Conservation (phyloP, 2,329 filamentous ascomycete genomes). For the Alternaria sp. region DNA sequence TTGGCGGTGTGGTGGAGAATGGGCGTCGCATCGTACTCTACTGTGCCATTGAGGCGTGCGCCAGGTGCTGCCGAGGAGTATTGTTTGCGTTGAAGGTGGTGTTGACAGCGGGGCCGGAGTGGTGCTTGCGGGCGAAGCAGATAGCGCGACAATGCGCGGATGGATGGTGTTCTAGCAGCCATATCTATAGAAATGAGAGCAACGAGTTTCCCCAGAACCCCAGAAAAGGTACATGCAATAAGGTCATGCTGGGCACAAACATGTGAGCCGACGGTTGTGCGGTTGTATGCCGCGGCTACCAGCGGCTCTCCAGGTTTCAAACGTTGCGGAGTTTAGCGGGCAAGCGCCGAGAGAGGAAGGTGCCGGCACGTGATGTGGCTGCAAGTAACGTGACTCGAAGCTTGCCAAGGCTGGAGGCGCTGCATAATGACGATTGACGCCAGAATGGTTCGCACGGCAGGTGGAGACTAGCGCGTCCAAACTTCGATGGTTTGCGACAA, state of each 20-base stretch:
- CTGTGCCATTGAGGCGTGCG: slow-evolving; percentile 78
- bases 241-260: slow-evolving; percentile 12
- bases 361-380: slow-evolving; percentile 3
- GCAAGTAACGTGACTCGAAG: not conserved
- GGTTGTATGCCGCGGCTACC: slow-evolving; percentile 23
- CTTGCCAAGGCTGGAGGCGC: not conserved
- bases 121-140: slow-evolving; percentile 39
- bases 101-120: slow-evolving; percentile 30
- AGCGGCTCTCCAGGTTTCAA: slow-evolving; percentile 26
- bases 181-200: slow-evolving; percentile 20
- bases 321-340: slow-evolving; percentile 12
- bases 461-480: slow-evolving; percentile 8
- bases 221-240: not conserved
- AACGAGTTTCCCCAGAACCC: not conserved
- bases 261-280: slow-evolving; percentile 19
- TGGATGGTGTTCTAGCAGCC: slow-evolving; percentile 38
- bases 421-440: slow-evolving; percentile 18
- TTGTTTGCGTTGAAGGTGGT: slow-evolving; percentile 28
- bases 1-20: slow-evolving; percentile 82
- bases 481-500: not conserved
- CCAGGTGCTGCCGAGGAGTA: slow-evolving; percentile 59
- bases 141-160: slow-evolving; percentile 40
- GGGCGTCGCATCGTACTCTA: slow-evolving; percentile 84
- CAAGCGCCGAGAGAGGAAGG: not conserved
- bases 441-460: slow-evolving; percentile 9